phyloP scores from a whole-genome alignment of 1,284 basidiomycete species.

The Meira miltonrushii region DNA sequence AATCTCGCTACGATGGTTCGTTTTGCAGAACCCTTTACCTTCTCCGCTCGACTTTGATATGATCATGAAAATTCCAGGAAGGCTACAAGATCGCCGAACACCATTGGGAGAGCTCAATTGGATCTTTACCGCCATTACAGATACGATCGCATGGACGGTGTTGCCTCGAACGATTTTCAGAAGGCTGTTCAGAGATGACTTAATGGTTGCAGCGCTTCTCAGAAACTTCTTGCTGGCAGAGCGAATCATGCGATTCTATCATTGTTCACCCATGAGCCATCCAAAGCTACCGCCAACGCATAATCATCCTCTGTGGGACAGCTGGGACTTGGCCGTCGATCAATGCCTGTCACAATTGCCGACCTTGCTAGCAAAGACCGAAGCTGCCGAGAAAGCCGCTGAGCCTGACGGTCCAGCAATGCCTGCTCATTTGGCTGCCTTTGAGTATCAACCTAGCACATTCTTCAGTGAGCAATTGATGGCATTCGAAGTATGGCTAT shows the following conservation, averaged over 20 bases:
- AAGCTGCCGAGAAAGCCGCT: slow-evolving; percentile 49
- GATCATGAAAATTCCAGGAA: slow-evolving; percentile 91
- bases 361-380: slow-evolving; percentile 69
- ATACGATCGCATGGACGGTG: slow-evolving; percentile 98
- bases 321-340: slow-evolving; percentile 96
- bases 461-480: slow-evolving; percentile 96
- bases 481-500: slow-evolving; percentile 95
- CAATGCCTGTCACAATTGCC: slow-evolving; percentile 90
- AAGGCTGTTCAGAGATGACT: slow-evolving; percentile 86
- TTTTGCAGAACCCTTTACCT: slow-evolving; percentile 74
- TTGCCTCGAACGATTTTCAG: slow-evolving; percentile 91
- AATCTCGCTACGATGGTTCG: slow-evolving; percentile 88
- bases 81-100: slow-evolving; percentile 89
- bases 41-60: slow-evolving; percentile 66
- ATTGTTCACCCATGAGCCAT: slow-evolving; percentile 91
- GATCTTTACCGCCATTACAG: slow-evolving; percentile 98
- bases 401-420: slow-evolving; percentile 43
- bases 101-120: slow-evolving; percentile 96
- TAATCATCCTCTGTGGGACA: slow-evolving; percentile 90
- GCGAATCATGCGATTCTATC: slow-evolving; percentile 95
- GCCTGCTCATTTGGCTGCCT: slow-evolving; percentile 51
- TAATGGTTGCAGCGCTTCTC: slow-evolving; percentile 91
- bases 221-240: slow-evolving; percentile 95
- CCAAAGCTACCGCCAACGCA: slow-evolving; percentile 88
- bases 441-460: slow-evolving; percentile 73